Evolutionary conservation across 2,329 filamentous ascomycete species (phyloP), one percentile per base, ranked within the genome.

Genomic region (Emmonsia crescens): DNA sequence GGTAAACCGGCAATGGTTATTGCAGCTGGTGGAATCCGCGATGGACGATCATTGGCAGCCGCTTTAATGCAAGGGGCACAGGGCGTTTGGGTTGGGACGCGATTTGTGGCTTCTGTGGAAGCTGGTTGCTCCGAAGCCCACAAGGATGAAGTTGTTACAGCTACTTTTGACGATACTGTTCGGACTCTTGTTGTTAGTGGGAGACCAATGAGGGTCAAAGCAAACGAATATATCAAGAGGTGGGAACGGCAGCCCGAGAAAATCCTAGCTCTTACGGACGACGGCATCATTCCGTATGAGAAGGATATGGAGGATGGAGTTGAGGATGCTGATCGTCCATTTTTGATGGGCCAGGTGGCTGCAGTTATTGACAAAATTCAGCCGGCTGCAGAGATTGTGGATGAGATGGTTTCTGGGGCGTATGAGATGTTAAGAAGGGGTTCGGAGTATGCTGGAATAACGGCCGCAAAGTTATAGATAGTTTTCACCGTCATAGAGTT

Each of bases 341-440:
- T 92, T 75, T 72, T 96, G 70, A 96, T 96, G 92, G 93, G 93
- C 1, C 90, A 96, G 78, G 92, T 96, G 8, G 89, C 91, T 0
- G 92, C 89, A 1, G 82, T 86, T 0, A 89, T 96, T 62, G 74
- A 77, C 36, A 84, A 86, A 66, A 83, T 96, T 62, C 85, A 93
- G 78, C 90, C 91, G 0, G 92, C 92, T 0, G 83, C 79, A 55
- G 82, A 87, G 66, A 96, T 96, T 77, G 86, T 97, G 21, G 82
- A 85, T 63, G 91, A 96, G 67, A 96, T 97, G 91, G 89, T 96
- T 8, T 76, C 77, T 27, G 86, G 91, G 72, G 89, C 89, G 1
- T 84, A 85, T 9, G 80, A 82, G 1, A 83, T 87, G 79, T 71
- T 95, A 68, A 83, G 79, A 72, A 72, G 80, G 31, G 88, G 85